Base-by-base conservation (phyloP, 495 filamentous ascomycete species). In the Durotheca rogersii region DNA sequence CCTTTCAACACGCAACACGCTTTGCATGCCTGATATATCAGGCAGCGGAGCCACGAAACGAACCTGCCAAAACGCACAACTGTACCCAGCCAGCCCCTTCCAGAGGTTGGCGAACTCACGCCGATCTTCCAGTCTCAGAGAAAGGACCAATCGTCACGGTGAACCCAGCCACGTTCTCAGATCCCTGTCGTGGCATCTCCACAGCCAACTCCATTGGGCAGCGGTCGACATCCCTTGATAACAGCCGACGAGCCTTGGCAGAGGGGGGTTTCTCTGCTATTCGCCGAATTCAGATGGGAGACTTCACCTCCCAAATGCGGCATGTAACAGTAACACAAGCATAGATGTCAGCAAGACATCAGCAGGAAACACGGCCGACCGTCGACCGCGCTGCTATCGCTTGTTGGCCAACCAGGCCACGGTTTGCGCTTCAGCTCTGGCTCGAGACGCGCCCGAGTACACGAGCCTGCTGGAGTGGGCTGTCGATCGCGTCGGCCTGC, bases 151-250 rank as follows among this genome's bases (percentile, higher is more conserved):
- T 58, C 35, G 46, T 14, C 20, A 40, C 37, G 12, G 20, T 9
- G n/a, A 52, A 40, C 41, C 18, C 15, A 34, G 15, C 50, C 52
- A 56, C 52, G 52, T 56, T 56, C 25, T 30, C 20, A 1, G 11
- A 34, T 20, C 52, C 46, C 41, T 49, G 45, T 34, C 17, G 14
- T 41, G 11, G 16, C 21, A 21, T n/a, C 36, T 40, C 37, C 37
- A 25, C 15, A 34, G 34, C 12, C 33, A 43, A 27, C 45, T 31
- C 45, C 40, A n/a, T n/a, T n/a, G n/a, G n/a, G n/a, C n/a, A n/a
- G n/a, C n/a, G 21, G 17, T 40, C 37, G 14, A 36, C 30, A 15
- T 46, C 41, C 19, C 19, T 37, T 27, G 18, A 25, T 17, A 42
- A 37, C 21, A 36, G 14, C 27, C 12, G 44, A 35, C 25, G n/a